Base-by-base conservation (phyloP, 73 alveolate species). In the Blepharisma japonicum region DNA sequence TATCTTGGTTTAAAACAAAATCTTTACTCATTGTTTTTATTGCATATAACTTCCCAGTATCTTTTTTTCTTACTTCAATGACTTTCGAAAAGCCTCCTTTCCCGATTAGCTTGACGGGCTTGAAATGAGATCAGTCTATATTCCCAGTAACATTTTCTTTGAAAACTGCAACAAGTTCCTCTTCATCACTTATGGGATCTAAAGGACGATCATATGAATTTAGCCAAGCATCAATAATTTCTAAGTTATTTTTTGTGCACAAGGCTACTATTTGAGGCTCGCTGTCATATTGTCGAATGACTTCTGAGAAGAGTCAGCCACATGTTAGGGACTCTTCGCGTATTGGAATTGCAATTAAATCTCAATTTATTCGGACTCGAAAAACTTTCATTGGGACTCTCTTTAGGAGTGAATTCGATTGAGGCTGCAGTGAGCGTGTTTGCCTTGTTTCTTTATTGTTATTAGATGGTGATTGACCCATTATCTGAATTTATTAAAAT, bases 61-160 rank as follows among this genome's bases (percentile, higher is more conserved):
- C 94, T 55, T 39, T 83, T 87, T 77, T 78, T 86, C 78, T 93
- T 84, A 90, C 98, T 6, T 90, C 82, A 68, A 83, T 82, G 6
- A 92, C 98, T 71, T 89, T 88, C 11, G 96, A 94, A 81, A 92
- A 92, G 42, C 94, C 88, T 6, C 98, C 98, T 83, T 90, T 91
- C 2, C 98, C 98, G 7, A 92, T 81, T n/a, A 86, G 78, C 66
- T 83, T 85, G 0, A 93, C 77, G 5, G 85, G 79, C 4, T 42
- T 21, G 53, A 84, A 84, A 20, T 55, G 78, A 32, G 49, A 55
- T 14, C 71, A 53, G 14, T 56, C 83, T 6, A 78, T 11, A n/a
- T 18, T 11, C 23, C 42, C 42, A 7, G 9, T 7, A 45, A 4
- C 32, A 38, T 70, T 9, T 70, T 45, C 80, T 45, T 39, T 14